Base-by-base conservation (phyloP, 495 filamentous ascomycete genomes). In the Penicillium mononematosum region DNA sequence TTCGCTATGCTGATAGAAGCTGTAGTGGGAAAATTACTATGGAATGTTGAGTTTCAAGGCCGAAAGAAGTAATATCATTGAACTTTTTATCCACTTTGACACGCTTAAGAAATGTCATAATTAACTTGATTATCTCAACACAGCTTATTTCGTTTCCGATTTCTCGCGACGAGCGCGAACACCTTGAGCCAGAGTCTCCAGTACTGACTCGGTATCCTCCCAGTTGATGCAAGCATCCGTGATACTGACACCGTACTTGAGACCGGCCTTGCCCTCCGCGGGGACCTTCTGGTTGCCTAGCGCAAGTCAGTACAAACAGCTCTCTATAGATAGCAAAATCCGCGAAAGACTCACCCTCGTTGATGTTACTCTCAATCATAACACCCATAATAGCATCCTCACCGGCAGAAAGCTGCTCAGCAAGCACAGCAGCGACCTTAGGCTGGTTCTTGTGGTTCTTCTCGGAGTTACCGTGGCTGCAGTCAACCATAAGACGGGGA, bases 391-490 rank as follows among this genome's bases (percentile, higher is more conserved):
- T 96, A 24, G 78, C 88, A 0, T 81, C 81, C 76, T 98, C 95
- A 36, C 94, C 94, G 1, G 76, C 75, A 24, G 85, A 82, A 56
- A 98, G 86, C 73, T 98, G 95, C 69, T 91, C 87, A 5, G 88
- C 90, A 46, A 98, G 67, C 4, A 78, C 80, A 39, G 83, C 84
- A 4, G 93, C 95, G 24, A 98, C 94, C 81, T 96, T 96, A 58
- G 93, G 92, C 73, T 98, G 94, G 71, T 98, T 98, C 72, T 84
- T 89, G 80, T 98, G 93, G 74, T 98, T 84, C 82, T 98, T 98
- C 64, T 88, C 78, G 5, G 91, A 96, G 77, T 98, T 99, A 45
- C 95, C 87, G 64, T 99, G 95, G 68, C 89, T 94, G 81, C 95
- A 99, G 72, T 99, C 95, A 7, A 99, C 88, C 95, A 99, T 99